A percentile compares a stretch with the other conserved stretches of the same genome.
Conservation (phyloP, 352 stramenopile genomes). For the Hyaloperonospora arabidopsidis region DNA sequence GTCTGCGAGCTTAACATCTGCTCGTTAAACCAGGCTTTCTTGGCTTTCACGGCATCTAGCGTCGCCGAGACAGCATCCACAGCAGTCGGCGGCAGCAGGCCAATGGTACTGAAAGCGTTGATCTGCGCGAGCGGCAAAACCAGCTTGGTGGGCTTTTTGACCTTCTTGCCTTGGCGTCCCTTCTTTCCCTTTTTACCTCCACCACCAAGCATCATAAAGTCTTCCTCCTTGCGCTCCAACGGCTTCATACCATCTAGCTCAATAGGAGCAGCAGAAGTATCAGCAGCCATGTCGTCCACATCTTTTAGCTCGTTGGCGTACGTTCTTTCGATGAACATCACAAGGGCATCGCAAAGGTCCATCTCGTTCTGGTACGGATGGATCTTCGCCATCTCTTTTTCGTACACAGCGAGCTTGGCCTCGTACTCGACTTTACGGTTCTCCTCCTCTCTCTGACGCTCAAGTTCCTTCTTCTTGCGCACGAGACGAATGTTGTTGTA, state of each 20-base stretch:
- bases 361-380: constrained; percentile 95
- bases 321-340: constrained; percentile 88
- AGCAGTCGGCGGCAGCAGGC: constrained; percentile 83
- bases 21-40: constrained; percentile 87
- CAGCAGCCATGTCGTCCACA: constrained; percentile 31
- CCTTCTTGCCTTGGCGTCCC: constrained; percentile 57
- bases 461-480: constrained; percentile 80
- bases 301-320: constrained; percentile 85
- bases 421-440: constrained; percentile 83
- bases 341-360: constrained; percentile 91
- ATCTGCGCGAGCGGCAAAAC: constrained; percentile 69
- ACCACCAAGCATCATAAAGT: constrained; percentile 69
- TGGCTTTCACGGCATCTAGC: constrained; percentile 91
- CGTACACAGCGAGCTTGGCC: constrained; percentile 93
- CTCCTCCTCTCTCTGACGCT: constrained; percentile 78
- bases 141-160: constrained; percentile 75
- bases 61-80: constrained; percentile 77
- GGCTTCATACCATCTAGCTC: constrained; percentile 91
- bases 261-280: constrained; percentile 36
- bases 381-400: constrained; percentile 93
- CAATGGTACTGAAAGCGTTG: constrained; percentile 89
- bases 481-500: constrained; percentile 87
- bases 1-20: constrained; percentile 48
- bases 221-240: constrained; percentile 77
- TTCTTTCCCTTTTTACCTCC: constrained; percentile 63